Percentiles rank a stretch among this genome's conserved stretches.
Evolutionary conservation across 2,329 filamentous ascomycete species (phyloP).

Genomic region (Ophiostoma sp.): DNA sequence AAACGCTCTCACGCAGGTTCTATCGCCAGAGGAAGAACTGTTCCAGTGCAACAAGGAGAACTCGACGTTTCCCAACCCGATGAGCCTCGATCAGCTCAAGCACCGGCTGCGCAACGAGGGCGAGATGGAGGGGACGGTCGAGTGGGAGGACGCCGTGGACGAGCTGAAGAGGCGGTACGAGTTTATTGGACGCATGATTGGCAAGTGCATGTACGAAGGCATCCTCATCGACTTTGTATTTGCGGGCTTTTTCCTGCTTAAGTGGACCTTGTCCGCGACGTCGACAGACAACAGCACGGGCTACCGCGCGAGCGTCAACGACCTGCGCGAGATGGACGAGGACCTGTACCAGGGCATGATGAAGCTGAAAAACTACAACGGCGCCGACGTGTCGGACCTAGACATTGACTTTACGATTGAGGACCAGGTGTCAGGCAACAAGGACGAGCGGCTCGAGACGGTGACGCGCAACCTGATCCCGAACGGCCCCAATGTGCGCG

Average conservation of each 20-base stretch:
- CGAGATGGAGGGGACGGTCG: conserved; percentile 46
- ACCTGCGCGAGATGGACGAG: conserved; percentile 86
- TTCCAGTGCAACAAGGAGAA: conserved; percentile 84
- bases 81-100: conserved; percentile 62
- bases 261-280: conserved; percentile 72
- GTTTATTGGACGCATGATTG: conserved; percentile 86
- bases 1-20: conserved; percentile 79
- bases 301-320: conserved; percentile 90
- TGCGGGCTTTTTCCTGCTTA: conserved; percentile 90
- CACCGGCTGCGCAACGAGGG: conserved; percentile 51
- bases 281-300: conserved; percentile 39
- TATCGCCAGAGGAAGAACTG: conserved; percentile 54
- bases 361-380: conserved; percentile 76
- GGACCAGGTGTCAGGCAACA: conserved; percentile 53
- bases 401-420: conserved; percentile 84
- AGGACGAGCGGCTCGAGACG: conserved; percentile 49
- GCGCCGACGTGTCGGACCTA: conserved; percentile 70
- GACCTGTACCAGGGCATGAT: conserved; percentile 81
- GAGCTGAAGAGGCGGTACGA: conserved; percentile 72
- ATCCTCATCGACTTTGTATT: conserved; percentile 92
- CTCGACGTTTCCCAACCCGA: conserved; percentile 81
- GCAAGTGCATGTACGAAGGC: conserved; percentile 95
- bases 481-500: conserved; percentile 67
- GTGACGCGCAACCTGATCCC: conserved; percentile 70
- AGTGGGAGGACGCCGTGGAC: conserved; percentile 53